Percentiles rank a stretch among this genome's conserved stretches.
phyloP scores from a whole-genome alignment of 129 eudicot species.

The Oenanthe sinensis region DNA sequence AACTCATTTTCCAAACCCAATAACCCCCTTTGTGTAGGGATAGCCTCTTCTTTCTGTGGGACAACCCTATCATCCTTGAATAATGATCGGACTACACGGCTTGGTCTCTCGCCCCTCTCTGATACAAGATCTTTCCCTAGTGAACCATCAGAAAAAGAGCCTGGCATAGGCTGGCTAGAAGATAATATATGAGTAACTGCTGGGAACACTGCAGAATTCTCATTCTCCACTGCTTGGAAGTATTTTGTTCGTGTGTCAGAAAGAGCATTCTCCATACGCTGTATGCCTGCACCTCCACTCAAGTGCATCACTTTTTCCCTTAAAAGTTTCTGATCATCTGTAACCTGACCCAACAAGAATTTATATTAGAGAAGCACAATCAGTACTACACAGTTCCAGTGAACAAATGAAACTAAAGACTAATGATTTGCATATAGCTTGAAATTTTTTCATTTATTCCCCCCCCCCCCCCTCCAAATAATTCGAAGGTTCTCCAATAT shows the following conservation, averaged over 20 bases:
- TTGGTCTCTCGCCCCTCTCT: constrained; percentile 27
- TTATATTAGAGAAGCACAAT: not conserved
- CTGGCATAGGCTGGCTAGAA: constrained; percentile 25
- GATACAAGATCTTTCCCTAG: constrained; percentile 18
- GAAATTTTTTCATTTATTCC: not conserved
- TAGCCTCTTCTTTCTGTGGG: constrained; percentile 26
- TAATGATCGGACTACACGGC: constrained; percentile 59
- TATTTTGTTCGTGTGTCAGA: constrained; percentile 51
- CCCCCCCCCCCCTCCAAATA: too few relatives aligned
- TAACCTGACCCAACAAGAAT: constrained; percentile 36
- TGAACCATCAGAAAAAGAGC: constrained; percentile 25
- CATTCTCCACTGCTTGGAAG: constrained; percentile 57
- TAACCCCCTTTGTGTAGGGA: constrained; percentile 30
- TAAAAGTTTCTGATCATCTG: constrained; percentile 73
- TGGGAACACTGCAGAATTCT: constrained; percentile 32
- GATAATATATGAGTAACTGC: constrained; percentile 37
- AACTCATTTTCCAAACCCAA: constrained; percentile 62
- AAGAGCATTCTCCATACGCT: constrained; percentile 72
- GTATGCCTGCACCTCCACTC: constrained; percentile 83
- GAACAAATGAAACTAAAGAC: not conserved
- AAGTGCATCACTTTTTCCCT: constrained; percentile 67
- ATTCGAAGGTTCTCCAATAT: not conserved
- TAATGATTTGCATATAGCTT: not conserved
- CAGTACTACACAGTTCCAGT: not conserved
- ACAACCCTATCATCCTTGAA: constrained; percentile 46